phyloP scores from a whole-genome alignment of 2,329 filamentous ascomycete genomes.

The Saccharata proteae region DNA sequence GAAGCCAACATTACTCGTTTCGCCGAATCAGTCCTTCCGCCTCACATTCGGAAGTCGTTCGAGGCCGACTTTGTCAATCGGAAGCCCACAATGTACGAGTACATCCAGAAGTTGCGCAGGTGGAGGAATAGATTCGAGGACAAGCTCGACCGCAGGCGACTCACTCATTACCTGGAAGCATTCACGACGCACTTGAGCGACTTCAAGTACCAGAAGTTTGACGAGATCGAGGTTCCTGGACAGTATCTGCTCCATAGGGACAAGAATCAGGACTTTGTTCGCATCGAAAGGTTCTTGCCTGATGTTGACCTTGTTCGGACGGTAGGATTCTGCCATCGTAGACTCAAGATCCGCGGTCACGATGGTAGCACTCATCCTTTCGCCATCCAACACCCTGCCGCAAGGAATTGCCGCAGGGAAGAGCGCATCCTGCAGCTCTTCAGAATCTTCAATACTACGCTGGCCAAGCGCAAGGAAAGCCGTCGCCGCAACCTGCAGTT shows the following conservation, averaged over 20 bases:
- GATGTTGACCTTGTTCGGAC: conserved; percentile 87
- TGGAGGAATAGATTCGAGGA: conserved; percentile 99
- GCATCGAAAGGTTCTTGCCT: conserved; percentile 92
- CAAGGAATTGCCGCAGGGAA: conserved; percentile 81
- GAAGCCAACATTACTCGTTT: conserved; percentile 96
- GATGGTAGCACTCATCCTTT: conserved; percentile 96
- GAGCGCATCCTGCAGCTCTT: conserved; percentile 94
- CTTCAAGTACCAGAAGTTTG: conserved; percentile 95
- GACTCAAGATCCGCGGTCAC: conserved; percentile 91
- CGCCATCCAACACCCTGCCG: conserved; percentile 90
- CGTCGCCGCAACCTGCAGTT: conserved; percentile 89
- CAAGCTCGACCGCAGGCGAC: conserved; percentile 75
- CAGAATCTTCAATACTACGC: conserved; percentile 88
- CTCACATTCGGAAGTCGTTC: conserved; percentile 91
- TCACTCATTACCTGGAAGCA: conserved; percentile 63
- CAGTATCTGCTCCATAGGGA: conserved; percentile 97
- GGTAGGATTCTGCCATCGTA: conserved; percentile 80
- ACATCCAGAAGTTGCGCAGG: conserved; percentile 88
- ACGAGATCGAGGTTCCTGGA: conserved; percentile 94
- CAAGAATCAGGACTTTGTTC: conserved; percentile 97
- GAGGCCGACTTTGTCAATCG: conserved; percentile 93
- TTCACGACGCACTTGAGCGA: conserved; percentile 90
- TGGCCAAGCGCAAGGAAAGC: conserved; percentile 89
- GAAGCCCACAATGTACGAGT: conserved; percentile 96
- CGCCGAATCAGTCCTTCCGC: conserved; percentile 86